Evolutionary conservation across 2,329 filamentous ascomycete species (phyloP), one percentile per base, ranked within the genome.

Genomic region (Diplodia sapinea): DNA sequence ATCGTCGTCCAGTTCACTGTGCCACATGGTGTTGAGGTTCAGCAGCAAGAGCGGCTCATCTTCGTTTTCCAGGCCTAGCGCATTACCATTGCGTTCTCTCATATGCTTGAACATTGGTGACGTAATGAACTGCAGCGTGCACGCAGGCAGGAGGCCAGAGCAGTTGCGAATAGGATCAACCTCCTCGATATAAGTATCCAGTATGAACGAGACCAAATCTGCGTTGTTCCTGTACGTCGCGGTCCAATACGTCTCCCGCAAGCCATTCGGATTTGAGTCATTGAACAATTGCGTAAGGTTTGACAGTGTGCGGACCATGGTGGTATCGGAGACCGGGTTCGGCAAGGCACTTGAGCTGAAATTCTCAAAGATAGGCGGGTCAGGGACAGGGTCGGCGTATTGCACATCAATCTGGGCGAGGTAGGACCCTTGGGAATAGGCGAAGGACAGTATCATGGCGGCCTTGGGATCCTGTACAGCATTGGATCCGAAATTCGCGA

Each of bases 221-320:
- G 68, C 64, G 63, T 76, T 73, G 83, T 75, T 68, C 64, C 74
- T 77, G 55, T 71, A 72, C 1, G 73, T 71, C 54, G 70, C 74
- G 3, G 73, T 73, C 73, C 74, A 76, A 66, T 74, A 78, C 0
- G 69, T 70, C 49, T 78, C 69, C 2, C 73, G 71, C 20, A 72
- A 65, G 9, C 77, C 77, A 51, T 73, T 71, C 0, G 78, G 79
- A 55, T 78, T 78, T 38, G 72, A 70, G 2, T 66, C 70, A 38
- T 76, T 76, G 20, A 80, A 73, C 63, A 80, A 74, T n/a, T 73
- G 68, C 2, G 78, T 78, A 33, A 68, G 43, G 23, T 68, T 65
- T 4, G 67, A 33, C 7, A 77, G 69, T 15, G 68, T 74, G 12
- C 66, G 69, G 31, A 75, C 40, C 2, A 56, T 66, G 1, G 74